Base-by-base conservation (phyloP, 202 grass and related monocot genomes). In the Panicum virgatum region DNA sequence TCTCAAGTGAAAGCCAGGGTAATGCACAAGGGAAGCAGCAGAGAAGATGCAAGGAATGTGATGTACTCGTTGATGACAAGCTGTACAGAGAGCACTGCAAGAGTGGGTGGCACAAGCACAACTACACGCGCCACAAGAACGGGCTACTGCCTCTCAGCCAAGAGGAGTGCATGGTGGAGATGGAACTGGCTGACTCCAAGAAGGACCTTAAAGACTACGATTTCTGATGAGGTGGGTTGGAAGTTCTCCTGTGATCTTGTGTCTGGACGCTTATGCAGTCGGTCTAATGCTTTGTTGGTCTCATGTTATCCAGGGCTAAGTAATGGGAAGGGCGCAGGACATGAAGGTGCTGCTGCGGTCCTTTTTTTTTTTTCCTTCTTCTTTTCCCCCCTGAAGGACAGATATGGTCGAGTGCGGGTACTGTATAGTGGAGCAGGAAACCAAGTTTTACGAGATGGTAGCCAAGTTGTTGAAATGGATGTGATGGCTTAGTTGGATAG, bases 71-170 rank as follows among this genome's bases (percentile, higher is more conserved):
- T 52, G 96, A 83, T 77, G 92, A 93, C 88, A 90, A 88, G 77
- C 69, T 81, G 39, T 91, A 82, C 51, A 91, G 96, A 54, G 96
- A 98, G 73, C 96, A 98, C 56, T 98, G 91, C 62, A 95, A 98
- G 79, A 85, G 86, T 0, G 92, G 81, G 12, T 98, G 96, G 96
- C 96, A 98, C 88, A 98, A 98, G 77, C 92, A 98, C 82, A 98
- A 95, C 73, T 83, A 93, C 77, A 92, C 75, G 1, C 89, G 96
- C 7, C 88, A 98, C 80, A 96, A 90, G 67, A 96, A 86, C 8
- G 78, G 91, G 20, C 92, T 96, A 58, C 86, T 82, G 15, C 92
- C 96, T 6, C 89, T 98, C 46, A 88, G 82, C 46, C 78, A 86
- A 43, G 96, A 98, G 64, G 96, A 96, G 61, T 95, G 92, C 26